Evolutionary conservation across 257 asterid genomes (phyloP).

Genomic region (Solanum ahanhuiri): DNA sequence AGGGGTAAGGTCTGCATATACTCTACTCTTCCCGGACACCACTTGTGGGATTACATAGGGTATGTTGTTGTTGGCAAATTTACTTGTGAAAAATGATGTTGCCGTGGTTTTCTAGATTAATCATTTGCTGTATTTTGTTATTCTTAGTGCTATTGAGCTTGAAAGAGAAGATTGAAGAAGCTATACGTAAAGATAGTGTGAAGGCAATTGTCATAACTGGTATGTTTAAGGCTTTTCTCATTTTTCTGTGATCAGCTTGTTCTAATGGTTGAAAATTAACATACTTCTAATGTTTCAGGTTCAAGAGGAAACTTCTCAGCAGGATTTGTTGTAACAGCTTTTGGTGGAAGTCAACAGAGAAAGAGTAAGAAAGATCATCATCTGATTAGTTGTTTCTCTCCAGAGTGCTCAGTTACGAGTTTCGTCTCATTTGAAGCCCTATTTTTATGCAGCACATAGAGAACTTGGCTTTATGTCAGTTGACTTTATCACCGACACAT

Average conservation of each 20-base stretch:
- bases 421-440: neutral
- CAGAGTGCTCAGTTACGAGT: neutral
- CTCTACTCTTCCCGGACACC: neutral
- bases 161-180: slow-evolving; percentile 70
- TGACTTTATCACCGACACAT: slow-evolving; percentile 64
- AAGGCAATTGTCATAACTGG: slow-evolving; percentile 91
- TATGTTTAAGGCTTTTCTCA: slow-evolving; percentile 3
- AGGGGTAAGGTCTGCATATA: neutral
- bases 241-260: neutral
- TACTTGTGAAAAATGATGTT: neutral
- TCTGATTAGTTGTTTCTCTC: neutral
- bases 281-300: slow-evolving; percentile 38
- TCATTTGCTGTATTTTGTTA: neutral
- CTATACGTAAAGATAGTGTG: slow-evolving; percentile 67
- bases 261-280: slow-evolving; percentile 1
- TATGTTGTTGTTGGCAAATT: neutral
- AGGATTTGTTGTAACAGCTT: slow-evolving; percentile 84
- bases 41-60: neutral
- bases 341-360: slow-evolving; percentile 60
- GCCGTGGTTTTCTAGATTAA: neutral
- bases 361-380: slow-evolving; percentile 29
- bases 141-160: slow-evolving; percentile 73
- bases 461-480: slow-evolving; percentile 79
- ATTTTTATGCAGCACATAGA: slow-evolving; percentile 52
- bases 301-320: slow-evolving; percentile 88